A percentile compares a stretch with the other conserved stretches of the same genome.
Evolutionary conservation across 164 flowering plant species (phyloP).

Genomic region (Tinospora cordifolia): DNA sequence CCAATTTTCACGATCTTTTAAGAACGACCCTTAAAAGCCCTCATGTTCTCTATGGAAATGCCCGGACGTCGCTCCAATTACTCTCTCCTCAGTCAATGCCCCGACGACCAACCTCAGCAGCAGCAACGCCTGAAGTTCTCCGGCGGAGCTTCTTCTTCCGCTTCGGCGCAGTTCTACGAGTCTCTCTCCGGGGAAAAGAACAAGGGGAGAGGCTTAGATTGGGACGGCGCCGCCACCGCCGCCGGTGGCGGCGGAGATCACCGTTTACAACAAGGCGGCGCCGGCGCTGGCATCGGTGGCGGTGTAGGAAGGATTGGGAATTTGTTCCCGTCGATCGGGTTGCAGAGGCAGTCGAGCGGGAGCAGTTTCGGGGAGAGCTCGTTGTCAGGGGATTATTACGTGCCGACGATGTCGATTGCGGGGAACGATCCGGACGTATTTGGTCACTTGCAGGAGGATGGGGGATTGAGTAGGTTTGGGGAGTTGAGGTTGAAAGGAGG

Average conservation of each 20-base stretch:
- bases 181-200: slow-evolving; percentile 40
- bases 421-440: slow-evolving; percentile 39
- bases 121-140: slow-evolving; percentile 20
- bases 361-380: slow-evolving; percentile 69
- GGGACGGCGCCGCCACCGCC: too few species aligned
- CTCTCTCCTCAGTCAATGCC: slow-evolving; percentile 52
- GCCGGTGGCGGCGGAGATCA: slow-evolving; percentile 24
- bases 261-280: slow-evolving; percentile 12
- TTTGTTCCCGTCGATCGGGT: slow-evolving; percentile 36
- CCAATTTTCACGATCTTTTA: too few species aligned
- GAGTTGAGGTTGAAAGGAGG: slow-evolving; percentile 11
- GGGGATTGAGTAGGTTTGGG: slow-evolving; percentile 33
- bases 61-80: slow-evolving; percentile 66
- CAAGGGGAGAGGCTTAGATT: slow-evolving; percentile 35
- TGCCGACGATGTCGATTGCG: slow-evolving; percentile 31
- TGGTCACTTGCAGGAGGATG: slow-evolving; percentile 33
- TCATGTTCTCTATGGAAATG: slow-evolving; percentile 53
- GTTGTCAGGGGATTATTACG: slow-evolving; percentile 47
- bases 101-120: slow-evolving; percentile 26
- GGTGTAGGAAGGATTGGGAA: slow-evolving; percentile 36
- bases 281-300: neutral
- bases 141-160: slow-evolving; percentile 10
- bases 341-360: slow-evolving; percentile 72
- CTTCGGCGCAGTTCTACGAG: slow-evolving; percentile 37
- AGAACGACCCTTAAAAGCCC: neutral